Percentiles rank a stretch among this genome's conserved stretches.
phyloP scores from a whole-genome alignment of 176 grass and related monocot genomes.

The Aegilops bicornis region DNA sequence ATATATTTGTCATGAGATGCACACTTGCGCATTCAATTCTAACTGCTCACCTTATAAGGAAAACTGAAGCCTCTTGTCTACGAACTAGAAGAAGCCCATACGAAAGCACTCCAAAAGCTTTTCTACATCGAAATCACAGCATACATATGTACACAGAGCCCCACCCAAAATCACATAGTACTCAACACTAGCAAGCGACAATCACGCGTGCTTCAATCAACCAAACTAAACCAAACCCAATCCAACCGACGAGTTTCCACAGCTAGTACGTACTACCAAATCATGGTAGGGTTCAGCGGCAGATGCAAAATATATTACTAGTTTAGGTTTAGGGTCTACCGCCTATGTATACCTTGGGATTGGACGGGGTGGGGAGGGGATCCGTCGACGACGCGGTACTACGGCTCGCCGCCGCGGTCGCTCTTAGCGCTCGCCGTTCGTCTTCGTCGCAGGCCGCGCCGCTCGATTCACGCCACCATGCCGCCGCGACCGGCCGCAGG shows the following conservation, averaged over 20 bases:
- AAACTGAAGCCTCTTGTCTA: not conserved
- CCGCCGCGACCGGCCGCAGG: not conserved
- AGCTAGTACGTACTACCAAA: not conserved
- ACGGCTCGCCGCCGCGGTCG: not conserved
- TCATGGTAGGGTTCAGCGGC: not conserved
- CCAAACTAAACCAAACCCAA: not conserved
- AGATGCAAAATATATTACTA: not conserved
- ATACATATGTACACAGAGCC: not conserved
- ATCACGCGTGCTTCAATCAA: not conserved
- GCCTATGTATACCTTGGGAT: not conserved
- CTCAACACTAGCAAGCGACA: not conserved
- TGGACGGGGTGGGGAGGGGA: not conserved
- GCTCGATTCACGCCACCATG: not conserved
- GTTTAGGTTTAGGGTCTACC: not conserved
- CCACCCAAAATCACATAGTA: not conserved
- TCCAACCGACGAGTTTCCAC: fast-evolving
- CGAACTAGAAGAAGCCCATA: not conserved
- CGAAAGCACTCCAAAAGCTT: not conserved
- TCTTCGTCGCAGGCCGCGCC: not conserved
- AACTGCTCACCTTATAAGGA: too few species aligned
- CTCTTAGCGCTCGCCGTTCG: not conserved
- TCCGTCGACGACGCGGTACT: not conserved
- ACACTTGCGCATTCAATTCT: not conserved
- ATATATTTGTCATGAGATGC: not conserved
- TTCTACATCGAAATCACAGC: not conserved